These are phyloP conservation scores for Penicillium decumbens DNA, from an alignment of 2,329 filamentous ascomycete species.

Conservation along the genomic window DNA sequence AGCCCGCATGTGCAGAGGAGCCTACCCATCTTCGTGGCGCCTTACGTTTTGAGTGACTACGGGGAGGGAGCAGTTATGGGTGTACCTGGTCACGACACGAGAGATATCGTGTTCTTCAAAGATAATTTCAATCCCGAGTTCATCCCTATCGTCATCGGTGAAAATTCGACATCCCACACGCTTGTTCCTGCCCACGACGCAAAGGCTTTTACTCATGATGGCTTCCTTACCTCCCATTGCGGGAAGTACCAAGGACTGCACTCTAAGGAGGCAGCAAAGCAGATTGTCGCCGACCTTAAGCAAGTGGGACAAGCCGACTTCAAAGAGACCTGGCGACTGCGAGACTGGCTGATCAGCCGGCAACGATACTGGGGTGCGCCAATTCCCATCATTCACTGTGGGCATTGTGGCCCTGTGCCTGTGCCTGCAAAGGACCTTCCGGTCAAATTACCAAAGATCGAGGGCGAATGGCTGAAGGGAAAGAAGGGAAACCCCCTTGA, in stretches of 20 bases:
- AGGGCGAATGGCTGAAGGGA: slow-evolving; percentile 63
- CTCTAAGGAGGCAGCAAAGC: slow-evolving; percentile 58
- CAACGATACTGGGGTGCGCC: slow-evolving; percentile 90
- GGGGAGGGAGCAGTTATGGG: slow-evolving; percentile 89
- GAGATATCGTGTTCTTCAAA: slow-evolving; percentile 77
- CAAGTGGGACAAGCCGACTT: slow-evolving; percentile 55
- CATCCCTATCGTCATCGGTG: slow-evolving; percentile 58
- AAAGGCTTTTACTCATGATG: slow-evolving; percentile 59
- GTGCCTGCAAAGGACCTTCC: slow-evolving; percentile 74
- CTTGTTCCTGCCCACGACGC: slow-evolving; percentile 39
- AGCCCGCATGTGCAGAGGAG: slow-evolving; percentile 35
- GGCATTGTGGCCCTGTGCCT: slow-evolving; percentile 69
- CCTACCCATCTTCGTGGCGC: slow-evolving; percentile 73
- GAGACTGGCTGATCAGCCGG: slow-evolving; percentile 89
- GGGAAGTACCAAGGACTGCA: slow-evolving; percentile 60
- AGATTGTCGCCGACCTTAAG: slow-evolving; percentile 53
- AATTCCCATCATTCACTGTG: slow-evolving; percentile 82
- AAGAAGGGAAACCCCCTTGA: slow-evolving; percentile 74
- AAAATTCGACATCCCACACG: slow-evolving; percentile 9
- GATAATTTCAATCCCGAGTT: slow-evolving; percentile 59
- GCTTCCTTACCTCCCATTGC: slow-evolving; percentile 62
- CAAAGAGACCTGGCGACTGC: slow-evolving; percentile 71
- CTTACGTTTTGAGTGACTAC: slow-evolving; percentile 80
- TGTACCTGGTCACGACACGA: slow-evolving; percentile 75
- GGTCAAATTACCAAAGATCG: slow-evolving; percentile 66